Evolutionary conservation across 1,284 basidiomycete genomes (phyloP).

Genomic region (Porodaedalea pini): DNA sequence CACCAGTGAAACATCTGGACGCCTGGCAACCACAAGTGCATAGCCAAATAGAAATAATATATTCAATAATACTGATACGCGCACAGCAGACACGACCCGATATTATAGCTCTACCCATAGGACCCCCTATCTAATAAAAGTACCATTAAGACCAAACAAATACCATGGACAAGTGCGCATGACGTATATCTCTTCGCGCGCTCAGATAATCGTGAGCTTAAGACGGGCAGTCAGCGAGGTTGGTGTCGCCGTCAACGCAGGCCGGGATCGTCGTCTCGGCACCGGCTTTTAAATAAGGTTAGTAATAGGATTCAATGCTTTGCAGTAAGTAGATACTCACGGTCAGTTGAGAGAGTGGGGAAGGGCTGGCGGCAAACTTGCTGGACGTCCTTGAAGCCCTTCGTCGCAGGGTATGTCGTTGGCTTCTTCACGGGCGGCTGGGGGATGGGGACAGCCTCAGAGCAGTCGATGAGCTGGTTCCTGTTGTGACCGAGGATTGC

Average conservation of each 20-base stretch:
- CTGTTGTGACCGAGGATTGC: constrained; percentile 31
- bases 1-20: too few species aligned
- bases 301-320: background rate
- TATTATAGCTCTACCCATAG: constrained; percentile 1
- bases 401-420: constrained; percentile 16
- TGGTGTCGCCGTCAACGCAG: constrained; percentile 18
- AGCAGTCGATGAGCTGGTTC: constrained; percentile 22
- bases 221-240: constrained; percentile 19
- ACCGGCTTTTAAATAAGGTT: constrained; percentile 11
- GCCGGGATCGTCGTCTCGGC: constrained; percentile 15
- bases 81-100: too few species aligned
- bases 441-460: constrained; percentile 21
- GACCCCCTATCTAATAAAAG: too few species aligned
- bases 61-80: too few species aligned
- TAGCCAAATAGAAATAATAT: too few species aligned
- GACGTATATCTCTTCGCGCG: too few species aligned
- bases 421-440: constrained; percentile 19
- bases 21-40: too few species aligned
- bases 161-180: background rate
- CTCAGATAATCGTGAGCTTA: background rate
- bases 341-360: constrained; percentile 18
- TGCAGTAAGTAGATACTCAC: constrained; percentile 5
- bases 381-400: constrained; percentile 17
- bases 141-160: too few species aligned
- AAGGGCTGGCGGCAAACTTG: constrained; percentile 17